phyloP scores from a whole-genome alignment of 352 stramenopile genomes.

The Halophytophthora polymorphica region DNA sequence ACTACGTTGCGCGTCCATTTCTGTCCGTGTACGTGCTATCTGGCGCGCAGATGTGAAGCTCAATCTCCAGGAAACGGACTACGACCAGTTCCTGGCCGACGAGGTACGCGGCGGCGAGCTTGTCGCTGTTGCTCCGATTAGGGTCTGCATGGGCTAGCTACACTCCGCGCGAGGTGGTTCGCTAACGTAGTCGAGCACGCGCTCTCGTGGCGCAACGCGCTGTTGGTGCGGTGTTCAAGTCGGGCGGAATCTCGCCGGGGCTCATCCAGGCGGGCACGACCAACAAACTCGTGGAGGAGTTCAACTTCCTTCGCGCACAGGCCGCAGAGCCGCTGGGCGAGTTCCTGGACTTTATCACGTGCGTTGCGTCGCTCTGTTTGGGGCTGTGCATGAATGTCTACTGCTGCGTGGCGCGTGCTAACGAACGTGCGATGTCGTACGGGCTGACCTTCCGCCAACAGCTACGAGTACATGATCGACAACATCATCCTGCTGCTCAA shows the following conservation, averaged over 20 bases:
- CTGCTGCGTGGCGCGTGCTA: background rate
- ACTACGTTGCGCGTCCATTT: slow-evolving; percentile 1
- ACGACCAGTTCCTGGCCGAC: slow-evolving; percentile 94
- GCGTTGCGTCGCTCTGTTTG: slow-evolving; percentile 21
- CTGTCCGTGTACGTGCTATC: background rate
- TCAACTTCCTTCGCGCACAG: slow-evolving; percentile 96
- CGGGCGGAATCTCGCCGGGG: slow-evolving; percentile 52
- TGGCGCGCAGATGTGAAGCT: slow-evolving; percentile 74
- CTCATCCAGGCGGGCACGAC: slow-evolving; percentile 85
- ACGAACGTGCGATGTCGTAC: background rate
- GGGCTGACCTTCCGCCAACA: slow-evolving; percentile 18
- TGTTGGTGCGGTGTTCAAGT: slow-evolving; percentile 49
- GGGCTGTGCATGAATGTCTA: background rate
- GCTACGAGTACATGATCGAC: slow-evolving; percentile 99
- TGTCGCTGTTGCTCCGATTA: background rate
- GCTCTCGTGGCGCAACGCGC: slow-evolving; percentile 19
- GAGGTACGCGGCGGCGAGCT: slow-evolving; percentile 45
- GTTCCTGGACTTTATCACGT: slow-evolving; percentile 99
- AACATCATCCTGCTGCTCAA: slow-evolving; percentile 99
- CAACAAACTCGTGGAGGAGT: slow-evolving; percentile 93
- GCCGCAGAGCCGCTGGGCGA: slow-evolving; percentile 93
- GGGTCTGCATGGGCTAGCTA: slow-evolving; percentile 14
- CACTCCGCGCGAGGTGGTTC: too few species aligned
- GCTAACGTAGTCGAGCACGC: background rate
- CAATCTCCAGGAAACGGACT: slow-evolving; percentile 99